Percentiles rank a stretch among this genome's conserved stretches.
Evolutionary conservation across 148 eudicot species (phyloP).

Genomic region (Fagopyrum esculentum): DNA sequence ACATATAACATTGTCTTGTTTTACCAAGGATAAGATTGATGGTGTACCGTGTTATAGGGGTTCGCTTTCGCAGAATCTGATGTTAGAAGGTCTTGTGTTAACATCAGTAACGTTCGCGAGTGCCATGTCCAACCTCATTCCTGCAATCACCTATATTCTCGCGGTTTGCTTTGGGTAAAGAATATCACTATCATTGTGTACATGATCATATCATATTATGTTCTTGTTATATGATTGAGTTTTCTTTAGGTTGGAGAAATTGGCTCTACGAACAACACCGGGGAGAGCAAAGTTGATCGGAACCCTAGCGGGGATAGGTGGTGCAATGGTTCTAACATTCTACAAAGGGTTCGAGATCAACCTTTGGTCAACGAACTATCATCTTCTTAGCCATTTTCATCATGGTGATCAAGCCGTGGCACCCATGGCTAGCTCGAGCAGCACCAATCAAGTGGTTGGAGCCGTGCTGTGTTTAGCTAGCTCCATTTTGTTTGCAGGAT

Average conservation of each 20-base stretch:
- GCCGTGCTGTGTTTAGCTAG: conserved; percentile 23
- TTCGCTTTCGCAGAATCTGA: conserved; percentile 43
- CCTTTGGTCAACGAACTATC: conserved; percentile 34
- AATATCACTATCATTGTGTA: background rate
- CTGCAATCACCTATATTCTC: conserved; percentile 55
- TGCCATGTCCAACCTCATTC: conserved; percentile 56
- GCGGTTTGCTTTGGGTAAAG: conserved; percentile 50
- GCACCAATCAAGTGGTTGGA: conserved; percentile 23
- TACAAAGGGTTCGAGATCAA: conserved; percentile 53
- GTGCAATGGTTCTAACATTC: conserved; percentile 71
- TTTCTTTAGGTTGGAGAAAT: conserved; percentile 40
- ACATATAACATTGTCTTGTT: background rate
- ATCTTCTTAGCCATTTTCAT: conserved; percentile 23
- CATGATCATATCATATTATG: background rate
- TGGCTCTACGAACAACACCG: conserved; percentile 28
- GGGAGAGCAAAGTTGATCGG: conserved; percentile 68
- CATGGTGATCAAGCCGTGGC: conserved; percentile 6
- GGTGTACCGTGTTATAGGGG: conserved; percentile 30
- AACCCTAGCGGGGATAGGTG: conserved; percentile 50
- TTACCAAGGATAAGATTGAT: background rate
- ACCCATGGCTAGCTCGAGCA: conserved; percentile 13
- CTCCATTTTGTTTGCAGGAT: conserved; percentile 26
- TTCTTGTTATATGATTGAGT: background rate
- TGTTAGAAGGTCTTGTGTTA: conserved; percentile 40
- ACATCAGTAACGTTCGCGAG: conserved; percentile 64